phyloP scores from a whole-genome alignment of 176 grass and related monocot genomes.

The Bothriochloa decipiens region DNA sequence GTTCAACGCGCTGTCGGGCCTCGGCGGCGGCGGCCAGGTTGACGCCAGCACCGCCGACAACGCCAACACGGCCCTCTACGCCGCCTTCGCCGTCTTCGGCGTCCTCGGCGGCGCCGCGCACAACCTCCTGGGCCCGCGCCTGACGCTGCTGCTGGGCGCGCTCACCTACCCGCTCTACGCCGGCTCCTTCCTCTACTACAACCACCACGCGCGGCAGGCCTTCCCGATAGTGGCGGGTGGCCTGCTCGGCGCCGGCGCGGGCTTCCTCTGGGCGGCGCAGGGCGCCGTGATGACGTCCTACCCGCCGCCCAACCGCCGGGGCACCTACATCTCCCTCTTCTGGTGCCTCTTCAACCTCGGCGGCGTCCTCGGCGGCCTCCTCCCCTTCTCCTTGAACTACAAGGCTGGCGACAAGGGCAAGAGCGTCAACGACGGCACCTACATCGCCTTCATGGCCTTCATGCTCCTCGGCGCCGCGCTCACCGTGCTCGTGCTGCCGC shows the following conservation, averaged over 20 bases:
- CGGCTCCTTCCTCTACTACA: constrained; percentile 93
- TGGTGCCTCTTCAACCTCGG: constrained; percentile 97
- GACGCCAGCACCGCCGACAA: constrained; percentile 72
- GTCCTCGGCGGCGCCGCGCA: constrained; percentile 74
- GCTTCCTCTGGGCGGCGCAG: constrained; percentile 85
- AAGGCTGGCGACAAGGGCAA: not conserved
- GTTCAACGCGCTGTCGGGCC: constrained; percentile 97
- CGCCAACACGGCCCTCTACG: constrained; percentile 95
- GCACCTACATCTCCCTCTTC: constrained; percentile 91
- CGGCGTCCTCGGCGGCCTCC: constrained; percentile 86
- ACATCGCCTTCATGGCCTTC: constrained; percentile 84
- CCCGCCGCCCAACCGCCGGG: constrained; percentile 65
- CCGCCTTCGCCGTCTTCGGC: constrained; percentile 82
- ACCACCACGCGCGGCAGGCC: constrained; percentile 52
- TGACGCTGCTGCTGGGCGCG: constrained; percentile 62
- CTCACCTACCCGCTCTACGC: constrained; percentile 90
- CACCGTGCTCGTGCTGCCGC: constrained; percentile 56
- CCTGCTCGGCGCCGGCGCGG: constrained; percentile 77
- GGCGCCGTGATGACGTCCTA: constrained; percentile 95
- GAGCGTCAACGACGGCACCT: constrained; percentile 77
- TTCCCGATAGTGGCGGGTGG: constrained; percentile 72
- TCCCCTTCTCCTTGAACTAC: constrained; percentile 94
- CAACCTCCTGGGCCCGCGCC: constrained; percentile 87
- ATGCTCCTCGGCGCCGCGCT: constrained; percentile 67
- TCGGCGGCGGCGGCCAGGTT: constrained; percentile 88